Evolutionary conservation across 1,139 yeast genomes (phyloP).

Genomic region (Insectozyma bohioensis): DNA sequence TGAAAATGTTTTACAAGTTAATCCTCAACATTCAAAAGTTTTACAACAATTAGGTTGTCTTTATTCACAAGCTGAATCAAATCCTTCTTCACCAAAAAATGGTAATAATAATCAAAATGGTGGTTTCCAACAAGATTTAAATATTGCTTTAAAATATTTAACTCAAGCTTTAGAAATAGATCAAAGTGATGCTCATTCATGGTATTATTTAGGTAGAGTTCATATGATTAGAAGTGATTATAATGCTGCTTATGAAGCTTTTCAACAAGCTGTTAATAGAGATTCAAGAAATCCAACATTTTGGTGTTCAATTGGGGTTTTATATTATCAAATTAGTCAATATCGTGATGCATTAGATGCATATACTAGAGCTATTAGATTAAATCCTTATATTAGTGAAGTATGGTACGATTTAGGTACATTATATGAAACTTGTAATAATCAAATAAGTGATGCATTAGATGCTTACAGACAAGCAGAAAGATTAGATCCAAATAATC

Average conservation of each 20-base stretch:
- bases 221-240: constrained; percentile 96
- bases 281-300: constrained; percentile 96
- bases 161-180: constrained; percentile 88
- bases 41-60: constrained; percentile 95
- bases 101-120: constrained; percentile 11
- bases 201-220: constrained; percentile 96
- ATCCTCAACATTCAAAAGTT: constrained; percentile 94
- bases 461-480: constrained; percentile 98
- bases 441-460: constrained; percentile 89
- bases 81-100: constrained; percentile 21
- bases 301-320: constrained; percentile 98
- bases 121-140: constrained; percentile 65
- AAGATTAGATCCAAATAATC: constrained; percentile 88
- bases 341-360: constrained; percentile 97
- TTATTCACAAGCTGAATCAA: constrained; percentile 71
- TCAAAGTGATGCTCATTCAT: constrained; percentile 88
- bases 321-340: constrained; percentile 93
- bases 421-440: constrained; percentile 92
- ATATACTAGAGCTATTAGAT: constrained; percentile 90
- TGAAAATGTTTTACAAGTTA: constrained; percentile 84
- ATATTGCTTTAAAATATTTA: constrained; percentile 76
- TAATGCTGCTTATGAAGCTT: constrained; percentile 95
- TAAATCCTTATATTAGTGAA: constrained; percentile 93
- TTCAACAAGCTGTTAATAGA: constrained; percentile 97
- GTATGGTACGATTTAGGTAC: constrained; percentile 99